A percentile compares a stretch with the other conserved stretches of the same genome.
These are phyloP conservation scores for Diplodia mutila DNA, from an alignment of 2,329 filamentous ascomycete species.

Conservation along the genomic window DNA sequence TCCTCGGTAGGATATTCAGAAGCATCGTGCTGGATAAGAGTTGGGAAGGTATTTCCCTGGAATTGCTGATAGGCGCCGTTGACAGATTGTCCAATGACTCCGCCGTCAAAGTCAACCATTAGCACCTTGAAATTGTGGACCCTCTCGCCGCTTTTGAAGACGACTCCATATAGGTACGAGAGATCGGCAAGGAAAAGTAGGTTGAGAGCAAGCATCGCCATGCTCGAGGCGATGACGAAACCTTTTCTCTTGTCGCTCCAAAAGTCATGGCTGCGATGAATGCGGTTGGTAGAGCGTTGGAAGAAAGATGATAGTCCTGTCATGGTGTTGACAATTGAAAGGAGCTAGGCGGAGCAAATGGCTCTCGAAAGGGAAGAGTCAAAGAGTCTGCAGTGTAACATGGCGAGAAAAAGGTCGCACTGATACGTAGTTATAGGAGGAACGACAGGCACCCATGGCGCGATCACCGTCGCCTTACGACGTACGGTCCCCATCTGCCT, in stretches of 20 bases:
- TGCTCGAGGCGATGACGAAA: constrained; percentile 7
- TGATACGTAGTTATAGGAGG: background rate
- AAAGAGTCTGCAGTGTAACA: background rate
- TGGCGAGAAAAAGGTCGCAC: background rate
- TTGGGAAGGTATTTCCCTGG: constrained; percentile 37
- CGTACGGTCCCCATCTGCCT: background rate
- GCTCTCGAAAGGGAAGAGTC: background rate
- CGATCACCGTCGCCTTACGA: background rate
- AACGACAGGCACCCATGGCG: constrained; percentile 1
- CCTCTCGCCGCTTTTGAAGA: constrained; percentile 40
- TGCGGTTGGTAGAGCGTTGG: constrained; percentile 18
- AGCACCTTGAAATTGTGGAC: constrained; percentile 42
- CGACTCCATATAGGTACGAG: constrained; percentile 43
- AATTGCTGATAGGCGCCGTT: constrained; percentile 39
- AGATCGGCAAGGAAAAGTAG: constrained; percentile 44
- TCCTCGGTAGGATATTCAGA: constrained; percentile 35
- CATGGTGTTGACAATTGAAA: constrained; percentile 12
- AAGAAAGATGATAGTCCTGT: constrained; percentile 6
- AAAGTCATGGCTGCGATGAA: constrained; percentile 15
- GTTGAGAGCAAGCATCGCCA: constrained; percentile 33
- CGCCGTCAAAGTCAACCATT: constrained; percentile 47
- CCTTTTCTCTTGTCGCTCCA: constrained; percentile 16
- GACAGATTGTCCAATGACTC: constrained; percentile 40
- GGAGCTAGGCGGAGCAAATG: background rate
- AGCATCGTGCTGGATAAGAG: constrained; percentile 35